Conservation (phyloP, 2,329 filamentous ascomycete species). For the Pseudopyrenochaeta lycopersici region DNA sequence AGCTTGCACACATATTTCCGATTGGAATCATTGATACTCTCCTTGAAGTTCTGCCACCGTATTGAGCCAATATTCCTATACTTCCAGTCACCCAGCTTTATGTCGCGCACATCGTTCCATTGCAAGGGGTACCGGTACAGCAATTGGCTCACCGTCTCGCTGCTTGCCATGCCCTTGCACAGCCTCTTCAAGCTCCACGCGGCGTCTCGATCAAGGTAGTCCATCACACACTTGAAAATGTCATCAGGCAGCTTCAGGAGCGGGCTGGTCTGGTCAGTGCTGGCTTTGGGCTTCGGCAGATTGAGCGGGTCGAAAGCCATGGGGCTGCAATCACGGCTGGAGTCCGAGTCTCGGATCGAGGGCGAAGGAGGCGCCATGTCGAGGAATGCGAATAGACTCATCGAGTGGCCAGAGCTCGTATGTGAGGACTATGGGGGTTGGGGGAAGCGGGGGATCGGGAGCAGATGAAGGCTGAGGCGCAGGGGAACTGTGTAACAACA, state of each 20-base stretch:
- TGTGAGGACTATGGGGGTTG: neutral
- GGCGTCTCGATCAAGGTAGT: slow-evolving; percentile 44
- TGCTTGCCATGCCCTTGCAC: slow-evolving; percentile 43
- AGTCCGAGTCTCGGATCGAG: slow-evolving; percentile 21
- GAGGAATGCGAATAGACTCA: slow-evolving; percentile 29
- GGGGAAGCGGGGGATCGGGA: neutral
- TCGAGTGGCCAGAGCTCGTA: slow-evolving; percentile 21
- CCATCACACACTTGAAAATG: slow-evolving; percentile 47
- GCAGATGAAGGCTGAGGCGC: neutral
- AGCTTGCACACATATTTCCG: slow-evolving; percentile 44
- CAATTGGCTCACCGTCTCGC: slow-evolving; percentile 39
- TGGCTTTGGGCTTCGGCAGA: slow-evolving; percentile 20
- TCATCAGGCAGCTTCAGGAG: slow-evolving; percentile 47
- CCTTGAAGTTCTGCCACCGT: slow-evolving; percentile 43
- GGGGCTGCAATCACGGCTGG: slow-evolving; percentile 38
- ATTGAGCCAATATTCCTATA: slow-evolving; percentile 34
- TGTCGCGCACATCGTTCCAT: slow-evolving; percentile 39
- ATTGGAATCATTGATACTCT: slow-evolving; percentile 44
- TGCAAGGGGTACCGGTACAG: slow-evolving; percentile 46
- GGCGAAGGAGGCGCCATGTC: slow-evolving; percentile 32
- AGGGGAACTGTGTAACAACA: too few relatives aligned
- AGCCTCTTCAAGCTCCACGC: slow-evolving; percentile 45
- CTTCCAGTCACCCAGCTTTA: slow-evolving; percentile 46
- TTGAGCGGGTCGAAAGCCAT: slow-evolving; percentile 26
- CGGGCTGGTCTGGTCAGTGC: slow-evolving; percentile 27